Evolutionary conservation across 2,329 filamentous ascomycete genomes (phyloP), one percentile per base, ranked within the genome.

Genomic region (Tolypocladium ovalisporum): DNA sequence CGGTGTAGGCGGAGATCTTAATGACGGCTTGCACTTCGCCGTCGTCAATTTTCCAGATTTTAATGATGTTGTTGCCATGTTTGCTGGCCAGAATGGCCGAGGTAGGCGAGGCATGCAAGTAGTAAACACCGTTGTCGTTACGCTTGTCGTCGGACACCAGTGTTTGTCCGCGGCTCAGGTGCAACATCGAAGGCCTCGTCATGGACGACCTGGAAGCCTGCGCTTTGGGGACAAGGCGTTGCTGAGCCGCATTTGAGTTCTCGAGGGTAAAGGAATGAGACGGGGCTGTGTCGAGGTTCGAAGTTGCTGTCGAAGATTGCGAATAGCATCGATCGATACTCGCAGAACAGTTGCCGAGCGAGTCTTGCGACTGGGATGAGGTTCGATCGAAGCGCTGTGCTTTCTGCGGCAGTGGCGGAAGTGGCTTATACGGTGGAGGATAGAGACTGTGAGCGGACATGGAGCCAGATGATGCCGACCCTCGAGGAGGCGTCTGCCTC

Each of bases 21-120:
- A 75, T 65, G 40, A 62, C 60, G 56, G 61, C 67, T 59, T 90
- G 82, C 0, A 90, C 84, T 63, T 92, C 88, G 29, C 92, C 90
- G 66, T 90, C 86, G 60, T 90, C 85, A 17, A 87, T 78, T 10
- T 89, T 90, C 87, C 91, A 97, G 56, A 97, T 89, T 73, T 96
- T 96, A 59, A 96, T 88, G 1, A 89, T 90, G 59, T 88, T 87
- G 69, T 97, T 70, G 34, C 68, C 68, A 40, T 70, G 68, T 56
- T 70, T 70, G 62, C 67, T 73, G 8, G 72, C 71, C 2, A 75
- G 61, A 12, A 68, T 67, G 5, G 67, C 64, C 0, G 68, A 68
- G 1, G 64, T 66, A 1, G 66, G 64, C 1, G 71, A 73, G 6
- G 72, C 63, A 59, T 75, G 72, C 34, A 74, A 62, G 55, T 67